Base-by-base conservation (phyloP, 2,329 filamentous ascomycete species). In the Fusarium sterilihyphosum region DNA sequence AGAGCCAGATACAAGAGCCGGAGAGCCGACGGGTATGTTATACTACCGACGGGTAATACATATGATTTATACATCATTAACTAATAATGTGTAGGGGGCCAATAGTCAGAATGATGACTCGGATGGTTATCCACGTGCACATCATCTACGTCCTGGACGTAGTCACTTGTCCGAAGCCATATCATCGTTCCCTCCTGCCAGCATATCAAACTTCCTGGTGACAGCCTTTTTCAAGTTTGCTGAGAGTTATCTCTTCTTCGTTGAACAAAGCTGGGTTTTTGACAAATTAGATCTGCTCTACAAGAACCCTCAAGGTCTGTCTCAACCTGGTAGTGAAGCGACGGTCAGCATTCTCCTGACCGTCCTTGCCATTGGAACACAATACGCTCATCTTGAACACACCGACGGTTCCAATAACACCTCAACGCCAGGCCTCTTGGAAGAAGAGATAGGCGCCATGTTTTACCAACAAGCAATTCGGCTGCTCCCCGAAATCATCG, bases 391-490 rank as follows among this genome's bases (percentile, higher is more conserved):
- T 24, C 60, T 62, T 46, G 50, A 62, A 17, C 50, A 46, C 16
- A 31, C 31, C 9, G 29, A 37, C 2, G 24, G 26, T 26, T 5
- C 4, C 26, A 26, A 26, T 26, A 26, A 26, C 26, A 26, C 6
- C 7, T 38, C 60, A 9, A 57, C 50, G 9, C 37, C 60, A 26
- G 50, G 60, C 7, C 31, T 44, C 6, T 58, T 62, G n/a, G 60
- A 62, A 10, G 60, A 58, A 46, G 60, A 62, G 50, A 62, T 62
- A 44, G 60, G 60, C 2, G 60, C 60, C 9, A 62, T 62, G 60
- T 62, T 62, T 20, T 62, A 62, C 5, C 50, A 62, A 12, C 50
- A 62, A 18, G 50, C 60, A 31, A 57, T 62, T 8, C 31, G 60
- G 10, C 50, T 62, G 24, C 60, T 62, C 5, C 60, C 60, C 3